Evolutionary conservation across 768 basidiomycete species (phyloP).

Genomic region (Lactarius vividus): DNA sequence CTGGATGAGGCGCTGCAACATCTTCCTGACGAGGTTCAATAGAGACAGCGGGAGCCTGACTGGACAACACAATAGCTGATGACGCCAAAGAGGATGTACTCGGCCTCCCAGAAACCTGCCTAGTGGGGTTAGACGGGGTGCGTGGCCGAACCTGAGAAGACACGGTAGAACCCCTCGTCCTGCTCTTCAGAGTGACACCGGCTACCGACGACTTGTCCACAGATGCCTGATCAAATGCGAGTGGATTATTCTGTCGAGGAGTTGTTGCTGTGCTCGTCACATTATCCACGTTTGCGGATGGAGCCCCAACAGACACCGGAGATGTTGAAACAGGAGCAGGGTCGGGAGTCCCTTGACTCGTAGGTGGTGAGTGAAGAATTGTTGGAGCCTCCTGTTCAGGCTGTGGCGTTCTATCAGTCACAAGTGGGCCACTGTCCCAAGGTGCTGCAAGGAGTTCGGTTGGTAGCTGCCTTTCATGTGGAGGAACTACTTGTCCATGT

Average conservation of each 20-base stretch:
- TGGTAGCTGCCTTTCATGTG: constrained; percentile 15
- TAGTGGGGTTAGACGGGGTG: constrained; percentile 23
- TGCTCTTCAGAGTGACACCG: constrained; percentile 13
- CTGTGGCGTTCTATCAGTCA: constrained; percentile 9
- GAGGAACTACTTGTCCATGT: constrained; percentile 19
- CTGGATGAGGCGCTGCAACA: not conserved
- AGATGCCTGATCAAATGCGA: not conserved
- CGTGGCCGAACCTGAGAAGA: constrained; percentile 27
- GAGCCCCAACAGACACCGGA: not conserved
- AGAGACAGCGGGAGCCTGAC: not conserved
- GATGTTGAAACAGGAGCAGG: constrained; percentile 13
- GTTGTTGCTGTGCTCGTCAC: constrained; percentile 6
- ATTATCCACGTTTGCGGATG: constrained; percentile 2
- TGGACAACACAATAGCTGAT: constrained; percentile 10
- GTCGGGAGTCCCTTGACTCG: not conserved
- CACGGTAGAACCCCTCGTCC: constrained; percentile 26
- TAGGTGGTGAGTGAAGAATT: not conserved
- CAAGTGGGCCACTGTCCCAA: constrained; percentile 13
- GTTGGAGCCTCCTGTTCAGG: constrained; percentile 6
- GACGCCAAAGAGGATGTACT: constrained; percentile 24
- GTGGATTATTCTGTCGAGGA: constrained; percentile 14
- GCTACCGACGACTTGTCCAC: constrained; percentile 16
- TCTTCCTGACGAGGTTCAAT: constrained; percentile 16
- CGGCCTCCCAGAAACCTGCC: constrained; percentile 19
- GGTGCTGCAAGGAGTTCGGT: constrained; percentile 8